Evolutionary conservation across 805 yeast genomes (phyloP).

Genomic region (Yueomyces sp.): DNA sequence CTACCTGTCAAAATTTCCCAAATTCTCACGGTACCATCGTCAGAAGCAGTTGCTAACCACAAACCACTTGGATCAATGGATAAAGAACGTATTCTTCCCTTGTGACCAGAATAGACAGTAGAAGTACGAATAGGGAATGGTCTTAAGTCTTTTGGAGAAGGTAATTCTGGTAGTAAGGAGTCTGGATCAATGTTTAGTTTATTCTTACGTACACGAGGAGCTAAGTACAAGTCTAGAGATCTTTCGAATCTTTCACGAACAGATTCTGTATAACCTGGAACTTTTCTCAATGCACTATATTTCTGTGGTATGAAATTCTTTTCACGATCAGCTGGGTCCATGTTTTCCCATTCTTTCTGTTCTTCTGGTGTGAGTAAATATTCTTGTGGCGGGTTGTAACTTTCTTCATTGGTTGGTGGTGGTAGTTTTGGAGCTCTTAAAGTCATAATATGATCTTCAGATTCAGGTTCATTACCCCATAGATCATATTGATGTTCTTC

Average conservation of each 20-base stretch:
- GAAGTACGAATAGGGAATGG: constrained; percentile 93
- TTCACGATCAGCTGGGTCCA: constrained; percentile 68
- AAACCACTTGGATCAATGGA: constrained; percentile 81
- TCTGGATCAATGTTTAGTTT: constrained; percentile 93
- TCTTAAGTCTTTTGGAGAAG: constrained; percentile 89
- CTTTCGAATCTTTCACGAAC: constrained; percentile 90
- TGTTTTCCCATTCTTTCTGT: constrained; percentile 49
- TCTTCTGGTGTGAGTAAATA: constrained; percentile 75
- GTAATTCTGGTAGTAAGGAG: constrained; percentile 86
- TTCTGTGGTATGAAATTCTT: constrained; percentile 72
- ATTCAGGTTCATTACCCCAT: constrained; percentile 65
- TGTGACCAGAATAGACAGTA: constrained; percentile 73
- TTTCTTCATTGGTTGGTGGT: constrained; percentile 94
- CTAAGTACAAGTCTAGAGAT: constrained; percentile 82
- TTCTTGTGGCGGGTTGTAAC: constrained; percentile 96
- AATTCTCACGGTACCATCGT: constrained; percentile 88
- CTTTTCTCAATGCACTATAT: constrained; percentile 69
- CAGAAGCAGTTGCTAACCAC: constrained; percentile 96
- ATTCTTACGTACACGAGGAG: constrained; percentile 88
- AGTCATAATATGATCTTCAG: constrained; percentile 69
- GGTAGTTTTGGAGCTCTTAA: constrained; percentile 89
- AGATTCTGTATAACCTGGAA: constrained; percentile 81
- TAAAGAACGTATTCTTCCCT: constrained; percentile 66
- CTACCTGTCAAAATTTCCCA: constrained; percentile 97
- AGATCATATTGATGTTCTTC: constrained; percentile 50